phyloP scores from a whole-genome alignment of 805 yeast genomes.

The Gaillardinia entomophila region DNA sequence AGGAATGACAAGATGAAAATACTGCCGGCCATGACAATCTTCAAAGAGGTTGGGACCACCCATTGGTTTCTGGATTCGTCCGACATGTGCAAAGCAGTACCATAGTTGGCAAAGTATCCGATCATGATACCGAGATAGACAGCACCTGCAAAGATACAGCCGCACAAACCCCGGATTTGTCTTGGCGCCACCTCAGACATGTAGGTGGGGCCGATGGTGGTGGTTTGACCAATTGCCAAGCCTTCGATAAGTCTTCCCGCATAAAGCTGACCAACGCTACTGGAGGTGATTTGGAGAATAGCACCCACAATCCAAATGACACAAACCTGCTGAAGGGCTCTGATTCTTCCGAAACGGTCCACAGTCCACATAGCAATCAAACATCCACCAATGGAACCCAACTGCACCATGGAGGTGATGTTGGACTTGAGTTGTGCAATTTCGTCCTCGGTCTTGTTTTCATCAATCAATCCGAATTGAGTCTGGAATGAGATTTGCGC shows the following conservation, averaged over 20 bases:
- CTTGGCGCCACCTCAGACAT: constrained; percentile 18
- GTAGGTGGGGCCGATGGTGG: constrained; percentile 19
- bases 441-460: constrained; percentile 7
- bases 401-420: constrained; percentile 19
- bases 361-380: constrained; percentile 18
- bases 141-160: constrained; percentile 18
- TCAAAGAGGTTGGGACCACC: constrained; percentile 16
- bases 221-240: constrained; percentile 19
- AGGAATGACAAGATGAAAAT: constrained; percentile 13
- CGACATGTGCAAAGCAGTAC: constrained; percentile 11
- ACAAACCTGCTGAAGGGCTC: constrained; percentile 16
- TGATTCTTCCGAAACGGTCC: constrained; percentile 17
- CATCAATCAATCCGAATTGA: constrained; percentile 13
- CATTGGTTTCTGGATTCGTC: constrained; percentile 10
- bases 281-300: constrained; percentile 11
- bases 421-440: constrained; percentile 17
- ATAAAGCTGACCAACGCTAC: constrained; percentile 15
- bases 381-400: constrained; percentile 19
- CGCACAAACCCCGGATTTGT: constrained; percentile 17
- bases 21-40: constrained; percentile 14
- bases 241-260: constrained; percentile 21
- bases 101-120: constrained; percentile 14
- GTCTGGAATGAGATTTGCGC: constrained; percentile 13
- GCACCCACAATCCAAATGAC: constrained; percentile 16
- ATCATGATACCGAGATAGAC: constrained; percentile 18